phyloP scores from a whole-genome alignment of 345 rosid species.

The Pugionium cornutum region DNA sequence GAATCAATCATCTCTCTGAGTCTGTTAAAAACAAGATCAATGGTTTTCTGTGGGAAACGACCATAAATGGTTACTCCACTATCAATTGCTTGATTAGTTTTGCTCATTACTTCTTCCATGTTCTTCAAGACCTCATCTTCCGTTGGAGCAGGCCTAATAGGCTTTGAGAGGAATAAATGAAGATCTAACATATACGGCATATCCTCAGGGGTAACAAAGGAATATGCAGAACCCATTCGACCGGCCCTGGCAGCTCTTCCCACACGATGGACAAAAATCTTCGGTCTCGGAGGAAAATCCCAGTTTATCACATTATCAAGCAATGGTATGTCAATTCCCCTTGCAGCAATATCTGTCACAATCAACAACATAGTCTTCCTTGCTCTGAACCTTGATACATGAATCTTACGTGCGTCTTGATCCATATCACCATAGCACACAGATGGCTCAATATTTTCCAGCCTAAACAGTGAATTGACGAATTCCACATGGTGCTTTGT shows the following conservation, averaged over 20 bases:
- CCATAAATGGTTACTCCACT: conserved; percentile 92
- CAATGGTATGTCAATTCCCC: conserved; percentile 95
- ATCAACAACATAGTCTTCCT: conserved; percentile 83
- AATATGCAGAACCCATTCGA: conserved; percentile 84
- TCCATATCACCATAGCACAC: conserved; percentile 99
- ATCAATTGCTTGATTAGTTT: conserved; percentile 69
- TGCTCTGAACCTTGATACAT: conserved; percentile 80
- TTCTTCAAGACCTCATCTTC: conserved; percentile 91
- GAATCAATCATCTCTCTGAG: conserved; percentile 69
- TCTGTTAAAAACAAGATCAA: conserved; percentile 84
- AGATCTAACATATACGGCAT: conserved; percentile 89
- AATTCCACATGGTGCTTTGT: conserved; percentile 98
- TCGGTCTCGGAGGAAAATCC: conserved; percentile 97
- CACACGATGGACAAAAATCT: conserved; percentile 92
- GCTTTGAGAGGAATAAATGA: conserved; percentile 89
- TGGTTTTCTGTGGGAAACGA: conserved; percentile 79
- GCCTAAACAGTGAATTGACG: conserved; percentile 68
- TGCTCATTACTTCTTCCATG: conserved; percentile 68
- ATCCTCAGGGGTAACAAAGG: conserved; percentile 88
- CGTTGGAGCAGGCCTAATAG: conserved; percentile 81
- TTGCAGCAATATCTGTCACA: conserved; percentile 96
- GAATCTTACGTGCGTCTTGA: conserved; percentile 93
- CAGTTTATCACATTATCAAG: conserved; percentile 97
- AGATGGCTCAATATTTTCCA: conserved; percentile 84
- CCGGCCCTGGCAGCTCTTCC: conserved; percentile 98